Base-by-base conservation (phyloP, 345 rosid species). In the Anastatica hierochuntica region DNA sequence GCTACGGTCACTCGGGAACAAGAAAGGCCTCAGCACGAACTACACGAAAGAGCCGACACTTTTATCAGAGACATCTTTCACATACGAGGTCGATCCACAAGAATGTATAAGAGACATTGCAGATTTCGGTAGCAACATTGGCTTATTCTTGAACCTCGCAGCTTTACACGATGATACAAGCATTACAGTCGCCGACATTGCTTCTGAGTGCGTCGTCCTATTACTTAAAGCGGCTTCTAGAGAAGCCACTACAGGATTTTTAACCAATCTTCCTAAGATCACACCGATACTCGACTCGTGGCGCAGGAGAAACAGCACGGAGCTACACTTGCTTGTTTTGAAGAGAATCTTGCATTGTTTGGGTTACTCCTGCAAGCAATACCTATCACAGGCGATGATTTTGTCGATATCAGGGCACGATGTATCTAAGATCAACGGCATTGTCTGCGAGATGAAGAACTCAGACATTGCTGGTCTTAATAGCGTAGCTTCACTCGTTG, bases 161-260 rank as follows among this genome's bases (percentile, higher is more conserved):
- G 66, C 73, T 26, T 77, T 69, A 14, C n/a, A n/a, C n/a, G 53
- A 26, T 14, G 86, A 81, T 48, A 46, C 72, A 35, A 78, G 58
- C 63, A 40, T 81, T 39, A 19, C 42, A 2, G 81, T 76, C 14
- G 56, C 60, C 1, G 90, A 83, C 35, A 63, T 78, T 16, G 90
- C 98, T 34, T 92, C 98, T 17, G 97, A 92, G 54, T 92, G 98
- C 16, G 76, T 85, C 21, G 73, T 81, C 5, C 49, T 88, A 53
- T 55, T 88, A 42, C 76, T 84, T 55, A 88, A 73, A 82, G 94
- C 77, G 14, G 90, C 94, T 70, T 90, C 94, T 7, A 81, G 98
- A 63, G 98, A 92, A 75, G 96, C 90, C 58, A 79, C 94, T 16
- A 80, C 82, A 9, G 79, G 95, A 18, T 78, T 92, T 58, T 72